A percentile compares a stretch with the other conserved stretches of the same genome.
Evolutionary conservation across 2,329 filamentous ascomycete genomes (phyloP).

Genomic region (Blastomyces emzantsi): DNA sequence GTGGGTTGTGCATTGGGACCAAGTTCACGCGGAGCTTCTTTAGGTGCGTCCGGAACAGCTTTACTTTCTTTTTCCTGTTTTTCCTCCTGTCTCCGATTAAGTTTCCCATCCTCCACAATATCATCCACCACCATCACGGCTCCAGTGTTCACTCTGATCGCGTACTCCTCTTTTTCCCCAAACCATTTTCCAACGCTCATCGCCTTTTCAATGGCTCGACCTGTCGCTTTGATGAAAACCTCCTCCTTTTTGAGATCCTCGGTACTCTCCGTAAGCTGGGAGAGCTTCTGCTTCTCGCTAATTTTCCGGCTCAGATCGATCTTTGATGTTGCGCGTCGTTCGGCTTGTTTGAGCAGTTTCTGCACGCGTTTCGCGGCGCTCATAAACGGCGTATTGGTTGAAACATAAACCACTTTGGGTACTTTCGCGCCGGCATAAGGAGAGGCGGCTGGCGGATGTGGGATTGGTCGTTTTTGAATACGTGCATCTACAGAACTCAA

Average conservation of each 20-base stretch:
- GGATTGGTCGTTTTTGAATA: constrained; percentile 49
- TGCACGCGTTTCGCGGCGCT: constrained; percentile 52
- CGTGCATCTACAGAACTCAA: constrained; percentile 33
- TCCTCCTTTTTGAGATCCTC: constrained; percentile 37
- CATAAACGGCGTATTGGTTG: constrained; percentile 47
- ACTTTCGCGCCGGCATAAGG: constrained; percentile 42
- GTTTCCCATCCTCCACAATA: constrained; percentile 39
- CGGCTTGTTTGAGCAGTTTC: constrained; percentile 44
- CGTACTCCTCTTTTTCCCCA: constrained; percentile 43
- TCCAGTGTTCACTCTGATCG: constrained; percentile 46
- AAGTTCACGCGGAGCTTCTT: constrained; percentile 17
- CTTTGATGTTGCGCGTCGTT: constrained; percentile 43
- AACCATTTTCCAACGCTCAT: constrained; percentile 50
- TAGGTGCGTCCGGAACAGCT: constrained; percentile 15
- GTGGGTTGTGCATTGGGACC: neutral
- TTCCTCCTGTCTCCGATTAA: constrained; percentile 21
- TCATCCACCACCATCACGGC: constrained; percentile 53
- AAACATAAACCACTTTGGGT: constrained; percentile 51
- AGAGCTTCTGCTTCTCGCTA: constrained; percentile 26
- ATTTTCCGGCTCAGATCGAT: constrained; percentile 28
- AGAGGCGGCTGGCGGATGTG: constrained; percentile 47
- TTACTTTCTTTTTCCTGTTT: constrained; percentile 20
- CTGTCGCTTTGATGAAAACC: constrained; percentile 51
- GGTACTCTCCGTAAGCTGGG: constrained; percentile 25
- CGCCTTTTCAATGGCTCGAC: constrained; percentile 50